Evolutionary conservation across 306 rosid genomes (phyloP).

Genomic region (Fagus sylvatica): DNA sequence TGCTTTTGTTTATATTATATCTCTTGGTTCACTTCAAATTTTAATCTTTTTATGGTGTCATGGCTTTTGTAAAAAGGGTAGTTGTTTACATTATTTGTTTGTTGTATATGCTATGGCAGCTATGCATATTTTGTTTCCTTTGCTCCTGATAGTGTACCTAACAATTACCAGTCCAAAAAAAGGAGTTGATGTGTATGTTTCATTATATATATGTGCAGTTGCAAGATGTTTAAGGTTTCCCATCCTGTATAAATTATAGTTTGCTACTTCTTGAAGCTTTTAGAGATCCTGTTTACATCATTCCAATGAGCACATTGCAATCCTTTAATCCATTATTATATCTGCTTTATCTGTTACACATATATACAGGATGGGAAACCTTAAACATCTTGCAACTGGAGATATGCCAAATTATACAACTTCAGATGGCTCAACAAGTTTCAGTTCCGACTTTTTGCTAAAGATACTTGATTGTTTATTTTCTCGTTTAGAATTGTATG

Average conservation of each 20-base stretch:
- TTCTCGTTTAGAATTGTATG: neutral
- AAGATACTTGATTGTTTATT: constrained; percentile 1
- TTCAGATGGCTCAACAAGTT: constrained; percentile 88
- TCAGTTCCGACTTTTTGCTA: constrained; percentile 12
- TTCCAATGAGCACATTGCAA: too few species aligned
- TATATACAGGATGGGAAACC: constrained; percentile 95
- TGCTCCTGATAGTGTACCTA: neutral
- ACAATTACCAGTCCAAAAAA: neutral
- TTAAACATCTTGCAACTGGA: constrained; percentile 91
- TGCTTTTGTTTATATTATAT: neutral
- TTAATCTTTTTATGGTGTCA: neutral
- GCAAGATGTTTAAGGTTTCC: neutral
- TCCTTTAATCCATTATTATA: neutral
- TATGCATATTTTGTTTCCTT: neutral
- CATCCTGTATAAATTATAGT: neutral
- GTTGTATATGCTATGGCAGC: neutral
- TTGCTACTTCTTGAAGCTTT: neutral
- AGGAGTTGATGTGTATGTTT: neutral
- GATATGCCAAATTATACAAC: constrained; percentile 96
- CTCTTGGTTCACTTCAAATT: neutral
- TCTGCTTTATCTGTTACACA: neutral
- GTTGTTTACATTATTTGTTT: neutral
- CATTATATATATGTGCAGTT: neutral
- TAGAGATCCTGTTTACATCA: neutral
- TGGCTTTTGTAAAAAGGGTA: neutral